phyloP scores from a whole-genome alignment of 768 basidiomycete species.

The Agaricus subrufescens region DNA sequence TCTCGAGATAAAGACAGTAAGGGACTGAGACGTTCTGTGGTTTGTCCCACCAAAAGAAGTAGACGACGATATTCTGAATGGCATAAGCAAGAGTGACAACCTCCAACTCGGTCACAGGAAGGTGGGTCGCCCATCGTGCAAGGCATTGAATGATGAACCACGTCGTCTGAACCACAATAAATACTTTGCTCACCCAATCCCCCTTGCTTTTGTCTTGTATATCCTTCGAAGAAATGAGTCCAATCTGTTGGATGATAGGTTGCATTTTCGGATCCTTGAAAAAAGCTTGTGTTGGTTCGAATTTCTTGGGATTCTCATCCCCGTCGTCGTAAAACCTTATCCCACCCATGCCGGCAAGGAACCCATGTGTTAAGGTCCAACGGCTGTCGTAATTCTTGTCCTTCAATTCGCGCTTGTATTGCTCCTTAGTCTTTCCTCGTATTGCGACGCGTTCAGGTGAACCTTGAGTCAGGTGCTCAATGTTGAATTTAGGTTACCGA shows the following conservation, averaged over 20 bases:
- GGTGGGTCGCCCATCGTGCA: not conserved
- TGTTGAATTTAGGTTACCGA: too few relatives aligned
- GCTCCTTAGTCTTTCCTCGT: not conserved
- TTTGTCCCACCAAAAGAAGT: constrained; percentile 10
- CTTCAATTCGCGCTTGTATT: not conserved
- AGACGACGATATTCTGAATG: not conserved
- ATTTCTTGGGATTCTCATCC: not conserved
- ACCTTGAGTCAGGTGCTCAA: too few relatives aligned
- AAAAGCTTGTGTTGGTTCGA: not conserved
- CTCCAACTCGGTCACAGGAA: constrained; percentile 3
- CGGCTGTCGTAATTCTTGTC: not conserved
- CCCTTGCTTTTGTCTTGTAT: constrained; percentile 8
- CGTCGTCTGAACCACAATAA: not conserved
- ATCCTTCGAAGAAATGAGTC: not conserved
- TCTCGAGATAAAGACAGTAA: not conserved
- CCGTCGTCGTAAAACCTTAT: not conserved
- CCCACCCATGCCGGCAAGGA: constrained; percentile 2
- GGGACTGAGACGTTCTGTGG: not conserved
- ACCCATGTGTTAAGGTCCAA: constrained; percentile 4
- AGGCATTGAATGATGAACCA: constrained; percentile 8
- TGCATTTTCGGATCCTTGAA: not conserved
- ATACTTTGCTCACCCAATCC: not conserved
- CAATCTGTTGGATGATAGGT: not conserved
- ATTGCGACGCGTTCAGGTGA: too few relatives aligned
- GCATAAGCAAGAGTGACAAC: constrained; percentile 7